phyloP scores from a whole-genome alignment of 441 rosid genomes.

The Dalechampia spathulata region DNA sequence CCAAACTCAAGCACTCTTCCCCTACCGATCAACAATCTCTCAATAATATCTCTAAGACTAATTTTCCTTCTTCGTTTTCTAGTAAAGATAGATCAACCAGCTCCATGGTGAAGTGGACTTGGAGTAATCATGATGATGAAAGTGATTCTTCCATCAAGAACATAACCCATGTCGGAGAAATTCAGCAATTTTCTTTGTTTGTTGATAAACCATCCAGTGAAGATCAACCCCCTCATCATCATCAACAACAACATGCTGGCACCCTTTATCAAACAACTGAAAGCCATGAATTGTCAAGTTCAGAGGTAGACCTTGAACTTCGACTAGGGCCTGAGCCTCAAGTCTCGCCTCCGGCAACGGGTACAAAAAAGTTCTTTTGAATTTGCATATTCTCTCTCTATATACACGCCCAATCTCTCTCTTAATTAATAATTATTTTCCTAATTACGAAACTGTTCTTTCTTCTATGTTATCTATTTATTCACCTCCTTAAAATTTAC shows the following conservation, averaged over 20 bases:
- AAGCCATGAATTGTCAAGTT: conserved; percentile 8
- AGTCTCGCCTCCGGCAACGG: conserved; percentile 20
- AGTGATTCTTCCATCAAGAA: conserved; percentile 3
- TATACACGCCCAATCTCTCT: too few species aligned
- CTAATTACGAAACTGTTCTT: too few species aligned
- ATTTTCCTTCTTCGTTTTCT: conserved; percentile 6
- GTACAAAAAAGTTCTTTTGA: conserved; percentile 38
- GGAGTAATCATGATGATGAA: conserved; percentile 1
- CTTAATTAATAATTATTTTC: too few species aligned
- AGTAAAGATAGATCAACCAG: conserved; percentile 1
- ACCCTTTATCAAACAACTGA: neutral
- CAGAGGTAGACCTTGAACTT: conserved; percentile 48
- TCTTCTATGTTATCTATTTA: too few species aligned
- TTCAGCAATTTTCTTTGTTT: conserved; percentile 27
- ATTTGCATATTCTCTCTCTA: neutral
- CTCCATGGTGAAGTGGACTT: conserved; percentile 15
- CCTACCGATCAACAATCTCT: conserved; percentile 2
- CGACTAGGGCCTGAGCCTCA: conserved; percentile 44
- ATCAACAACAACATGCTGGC: neutral
- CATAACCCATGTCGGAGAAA: conserved; percentile 12
- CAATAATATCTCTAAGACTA: conserved; percentile 1
- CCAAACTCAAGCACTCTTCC: conserved; percentile 19
- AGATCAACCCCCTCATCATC: conserved; percentile 6
- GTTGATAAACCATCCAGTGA: conserved; percentile 15
- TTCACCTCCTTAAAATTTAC: too few species aligned